These are phyloP conservation scores for Apiotrichum gamsii DNA, from an alignment of 1,284 basidiomycete genomes.

Conservation along the genomic window DNA sequence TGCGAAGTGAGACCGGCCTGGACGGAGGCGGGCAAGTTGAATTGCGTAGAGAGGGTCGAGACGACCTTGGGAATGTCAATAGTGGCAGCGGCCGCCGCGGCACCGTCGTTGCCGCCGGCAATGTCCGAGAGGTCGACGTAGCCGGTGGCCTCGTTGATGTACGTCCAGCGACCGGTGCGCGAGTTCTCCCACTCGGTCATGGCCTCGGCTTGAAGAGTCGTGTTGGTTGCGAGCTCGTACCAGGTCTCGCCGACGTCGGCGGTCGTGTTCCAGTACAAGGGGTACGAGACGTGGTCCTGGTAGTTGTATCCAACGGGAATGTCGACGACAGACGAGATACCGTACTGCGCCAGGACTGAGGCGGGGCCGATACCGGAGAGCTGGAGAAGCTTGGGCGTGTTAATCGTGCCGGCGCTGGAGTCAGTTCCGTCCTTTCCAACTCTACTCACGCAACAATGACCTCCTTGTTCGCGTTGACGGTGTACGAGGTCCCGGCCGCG, in stretches of 20 bases:
- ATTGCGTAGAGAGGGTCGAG: constrained; percentile 55
- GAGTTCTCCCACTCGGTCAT: constrained; percentile 24
- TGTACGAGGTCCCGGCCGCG: constrained; percentile 25
- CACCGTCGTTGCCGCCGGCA: constrained; percentile 9
- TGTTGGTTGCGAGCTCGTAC: constrained; percentile 29
- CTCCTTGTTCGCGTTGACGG: constrained; percentile 12
- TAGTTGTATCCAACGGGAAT: constrained; percentile 20
- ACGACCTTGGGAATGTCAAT: constrained; percentile 60
- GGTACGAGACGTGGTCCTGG: constrained; percentile 24
- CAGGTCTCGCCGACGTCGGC: constrained; percentile 29
- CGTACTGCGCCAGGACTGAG: constrained; percentile 1
- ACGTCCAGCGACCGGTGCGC: constrained; percentile 39
- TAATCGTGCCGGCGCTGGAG: constrained; percentile 1
- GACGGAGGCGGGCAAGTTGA: constrained; percentile 31
- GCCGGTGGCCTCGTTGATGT: constrained; percentile 45
- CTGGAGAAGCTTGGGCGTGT: constrained; percentile 7
- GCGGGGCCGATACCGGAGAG: constrained; percentile 4
- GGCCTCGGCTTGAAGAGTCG: constrained; percentile 24
- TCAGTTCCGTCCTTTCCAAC: background rate
- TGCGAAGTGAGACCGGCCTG: constrained; percentile 33
- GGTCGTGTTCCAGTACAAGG: constrained; percentile 32
- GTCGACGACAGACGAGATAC: constrained; percentile 11
- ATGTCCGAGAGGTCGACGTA: constrained; percentile 29
- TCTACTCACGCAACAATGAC: constrained; percentile 13
- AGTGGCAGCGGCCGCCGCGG: constrained; percentile 43